These are phyloP conservation scores for Boletellus deceptivus DNA, from an alignment of 1,284 basidiomycete species.

Conservation along the genomic window DNA sequence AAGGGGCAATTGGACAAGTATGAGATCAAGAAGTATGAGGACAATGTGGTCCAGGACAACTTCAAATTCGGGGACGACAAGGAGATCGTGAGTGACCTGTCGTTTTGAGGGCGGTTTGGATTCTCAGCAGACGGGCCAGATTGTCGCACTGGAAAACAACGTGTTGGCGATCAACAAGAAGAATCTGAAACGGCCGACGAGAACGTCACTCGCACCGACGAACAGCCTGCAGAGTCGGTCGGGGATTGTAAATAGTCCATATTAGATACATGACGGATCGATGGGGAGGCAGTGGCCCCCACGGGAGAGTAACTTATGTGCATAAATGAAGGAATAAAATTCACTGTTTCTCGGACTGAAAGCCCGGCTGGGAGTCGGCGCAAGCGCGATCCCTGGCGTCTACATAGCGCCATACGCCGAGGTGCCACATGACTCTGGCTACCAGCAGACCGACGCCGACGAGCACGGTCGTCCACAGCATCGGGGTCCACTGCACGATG, in stretches of 20 bases:
- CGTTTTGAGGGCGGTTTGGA: neutral
- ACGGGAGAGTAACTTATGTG: neutral
- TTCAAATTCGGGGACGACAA: conserved; percentile 96
- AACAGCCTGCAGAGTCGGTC: conserved; percentile 49
- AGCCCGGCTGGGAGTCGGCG: neutral
- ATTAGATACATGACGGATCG: conserved; percentile 36
- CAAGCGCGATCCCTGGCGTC: conserved; percentile 51
- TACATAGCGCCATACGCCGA: conserved; percentile 70
- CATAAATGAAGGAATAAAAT: conserved; percentile 15
- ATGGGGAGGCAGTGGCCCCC: too few species aligned
- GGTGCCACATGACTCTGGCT: conserved; percentile 67
- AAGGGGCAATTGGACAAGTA: conserved; percentile 89
- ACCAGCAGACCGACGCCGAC: conserved; percentile 63
- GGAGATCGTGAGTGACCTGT: conserved; percentile 71
- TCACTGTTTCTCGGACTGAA: conserved; percentile 17
- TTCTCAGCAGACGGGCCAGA: conserved; percentile 42
- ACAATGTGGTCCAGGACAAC: conserved; percentile 92
- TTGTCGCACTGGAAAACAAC: conserved; percentile 93
- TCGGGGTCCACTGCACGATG: conserved; percentile 57
- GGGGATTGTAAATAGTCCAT: conserved; percentile 70
- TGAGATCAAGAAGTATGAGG: conserved; percentile 96
- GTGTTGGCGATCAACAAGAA: conserved; percentile 95
- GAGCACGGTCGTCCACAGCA: conserved; percentile 65
- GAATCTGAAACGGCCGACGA: conserved; percentile 83
- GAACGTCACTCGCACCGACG: conserved; percentile 66